These are phyloP conservation scores for Ogataea trehalophila DNA, from an alignment of 805 yeast species.

Conservation along the genomic window DNA sequence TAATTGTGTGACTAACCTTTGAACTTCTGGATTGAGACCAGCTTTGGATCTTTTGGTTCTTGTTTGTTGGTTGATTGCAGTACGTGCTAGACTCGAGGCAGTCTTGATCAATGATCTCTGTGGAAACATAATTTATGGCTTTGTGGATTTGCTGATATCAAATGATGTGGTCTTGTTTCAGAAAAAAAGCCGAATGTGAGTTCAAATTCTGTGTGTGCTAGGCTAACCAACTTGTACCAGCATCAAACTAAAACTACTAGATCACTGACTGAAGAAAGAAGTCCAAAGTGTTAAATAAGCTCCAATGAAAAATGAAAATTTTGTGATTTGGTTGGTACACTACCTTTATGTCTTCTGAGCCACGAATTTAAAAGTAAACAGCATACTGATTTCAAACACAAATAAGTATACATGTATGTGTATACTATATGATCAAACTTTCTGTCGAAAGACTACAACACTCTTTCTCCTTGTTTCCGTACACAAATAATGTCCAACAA, in stretches of 20 bases:
- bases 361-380: neutral
- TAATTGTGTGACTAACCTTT: conserved; percentile 43
- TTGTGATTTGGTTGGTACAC: too few species aligned
- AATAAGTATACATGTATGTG: too few species aligned
- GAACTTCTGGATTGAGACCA: conserved; percentile 27
- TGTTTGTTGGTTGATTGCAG: conserved; percentile 33
- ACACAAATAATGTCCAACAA: neutral
- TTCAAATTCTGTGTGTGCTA: neutral
- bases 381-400: too few species aligned
- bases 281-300: too few species aligned
- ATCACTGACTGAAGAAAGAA: too few species aligned
- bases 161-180: too few species aligned
- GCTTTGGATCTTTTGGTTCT: conserved; percentile 31
- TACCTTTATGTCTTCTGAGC: neutral
- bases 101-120: neutral
- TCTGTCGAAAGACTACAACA: too few species aligned
- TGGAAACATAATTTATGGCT: neutral
- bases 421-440: too few species aligned
- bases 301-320: too few species aligned
- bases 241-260: too few species aligned
- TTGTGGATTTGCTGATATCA: neutral
- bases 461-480: too few species aligned
- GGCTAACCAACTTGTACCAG: neutral
- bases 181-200: too few species aligned
- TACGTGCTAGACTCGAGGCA: neutral